phyloP scores from a whole-genome alignment of 176 grass and related monocot species.

The Triticum aestivum region DNA sequence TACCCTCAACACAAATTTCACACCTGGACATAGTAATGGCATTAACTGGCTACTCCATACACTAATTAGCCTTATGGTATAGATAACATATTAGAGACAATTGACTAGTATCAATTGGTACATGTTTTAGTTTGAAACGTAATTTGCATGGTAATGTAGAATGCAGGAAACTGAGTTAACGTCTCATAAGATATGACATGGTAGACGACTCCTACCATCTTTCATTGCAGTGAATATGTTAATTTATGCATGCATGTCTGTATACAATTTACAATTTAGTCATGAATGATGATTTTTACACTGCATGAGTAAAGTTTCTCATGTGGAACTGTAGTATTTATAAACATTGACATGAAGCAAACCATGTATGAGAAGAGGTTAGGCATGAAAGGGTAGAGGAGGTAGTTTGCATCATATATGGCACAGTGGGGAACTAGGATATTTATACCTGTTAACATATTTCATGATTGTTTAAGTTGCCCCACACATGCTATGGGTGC shows the following conservation, averaged over 20 bases:
- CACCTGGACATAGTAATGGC: neutral
- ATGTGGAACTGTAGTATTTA: constrained; percentile 12
- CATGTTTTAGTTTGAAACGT: neutral
- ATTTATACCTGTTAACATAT: constrained; percentile 10
- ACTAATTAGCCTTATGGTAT: neutral
- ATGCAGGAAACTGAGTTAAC: neutral
- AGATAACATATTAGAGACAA: neutral
- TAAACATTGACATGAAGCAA: neutral
- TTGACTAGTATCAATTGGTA: neutral
- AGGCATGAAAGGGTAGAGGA: neutral
- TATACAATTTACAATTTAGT: neutral
- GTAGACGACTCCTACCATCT: neutral
- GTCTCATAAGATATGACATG: neutral
- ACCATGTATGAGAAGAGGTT: constrained; percentile 5
- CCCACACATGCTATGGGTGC: neutral
- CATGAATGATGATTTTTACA: neutral
- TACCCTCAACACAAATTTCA: neutral
- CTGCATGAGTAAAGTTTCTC: neutral
- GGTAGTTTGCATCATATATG: neutral
- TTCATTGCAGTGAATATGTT: neutral
- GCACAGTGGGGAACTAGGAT: neutral
- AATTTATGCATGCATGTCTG: neutral
- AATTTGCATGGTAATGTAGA: neutral
- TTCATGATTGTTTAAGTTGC: neutral
- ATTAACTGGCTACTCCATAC: neutral